Conservation (phyloP, 495 filamentous ascomycete genomes). For the Aspergillus affinis region DNA sequence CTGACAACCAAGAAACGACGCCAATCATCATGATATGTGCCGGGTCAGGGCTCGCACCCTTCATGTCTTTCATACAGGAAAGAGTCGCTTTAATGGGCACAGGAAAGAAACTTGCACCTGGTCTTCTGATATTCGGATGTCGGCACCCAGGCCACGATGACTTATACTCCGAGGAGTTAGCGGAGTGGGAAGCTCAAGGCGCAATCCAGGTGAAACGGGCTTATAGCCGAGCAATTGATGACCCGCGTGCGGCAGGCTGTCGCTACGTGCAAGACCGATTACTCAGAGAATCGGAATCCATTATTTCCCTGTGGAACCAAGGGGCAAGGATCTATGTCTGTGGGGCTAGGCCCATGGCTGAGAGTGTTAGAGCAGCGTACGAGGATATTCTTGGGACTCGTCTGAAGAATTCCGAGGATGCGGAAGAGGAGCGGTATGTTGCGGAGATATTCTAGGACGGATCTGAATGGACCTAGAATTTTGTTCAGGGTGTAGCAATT, state of each 20-base stretch:
- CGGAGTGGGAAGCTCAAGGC: not conserved
- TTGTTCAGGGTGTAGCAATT: too few species aligned
- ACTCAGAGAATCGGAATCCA: not conserved
- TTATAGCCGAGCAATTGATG: not conserved
- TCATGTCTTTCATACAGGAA: too few species aligned
- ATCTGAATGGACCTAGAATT: too few species aligned
- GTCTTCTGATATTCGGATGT: not conserved
- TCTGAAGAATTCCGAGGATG: too few species aligned
- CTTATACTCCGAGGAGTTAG: not conserved
- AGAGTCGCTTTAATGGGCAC: too few species aligned
- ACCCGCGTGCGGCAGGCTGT: not conserved
- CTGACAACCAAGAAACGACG: too few species aligned
- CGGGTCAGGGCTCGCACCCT: too few species aligned
- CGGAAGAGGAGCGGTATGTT: too few species aligned
- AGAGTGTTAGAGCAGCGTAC: not conserved
- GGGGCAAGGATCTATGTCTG: slow-evolving; percentile 16
- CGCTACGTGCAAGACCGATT: slow-evolving; percentile 10
- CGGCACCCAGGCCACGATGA: slow-evolving; percentile 1
- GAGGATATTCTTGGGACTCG: too few species aligned
- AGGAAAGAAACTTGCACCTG: too few species aligned
- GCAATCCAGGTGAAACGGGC: slow-evolving; percentile 2
- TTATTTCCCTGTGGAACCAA: not conserved
- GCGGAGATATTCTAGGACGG: too few species aligned
- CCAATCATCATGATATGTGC: too few species aligned
- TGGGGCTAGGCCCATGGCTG: slow-evolving; percentile 3